A percentile compares a stretch with the other conserved stretches of the same genome.
phyloP scores from a whole-genome alignment of 306 rosid species.

The Astragalus glycyphyllos region DNA sequence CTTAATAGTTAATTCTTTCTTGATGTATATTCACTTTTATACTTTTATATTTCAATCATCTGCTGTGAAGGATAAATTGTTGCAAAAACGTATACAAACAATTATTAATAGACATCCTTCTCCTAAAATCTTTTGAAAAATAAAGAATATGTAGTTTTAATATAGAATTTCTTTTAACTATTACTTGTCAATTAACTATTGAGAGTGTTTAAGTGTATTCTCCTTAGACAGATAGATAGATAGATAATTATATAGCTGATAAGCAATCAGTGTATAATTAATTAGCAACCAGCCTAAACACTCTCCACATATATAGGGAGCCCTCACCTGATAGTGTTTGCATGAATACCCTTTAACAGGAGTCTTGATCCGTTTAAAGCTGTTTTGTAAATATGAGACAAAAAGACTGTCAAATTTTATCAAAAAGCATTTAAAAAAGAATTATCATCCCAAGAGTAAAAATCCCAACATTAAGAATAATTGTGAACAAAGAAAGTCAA shows the following conservation, averaged over 20 bases:
- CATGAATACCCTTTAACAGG: slow-evolving; percentile 93
- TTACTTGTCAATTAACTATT: no score
- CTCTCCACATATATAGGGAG: slow-evolving; percentile 34
- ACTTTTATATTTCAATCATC: no score
- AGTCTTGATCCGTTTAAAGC: slow-evolving; percentile 72
- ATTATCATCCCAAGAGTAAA: slow-evolving; percentile 13
- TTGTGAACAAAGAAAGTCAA: slow-evolving; percentile 32
- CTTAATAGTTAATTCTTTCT: no score
- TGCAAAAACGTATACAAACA: no score
- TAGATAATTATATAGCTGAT: background rate
- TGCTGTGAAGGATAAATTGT: no score
- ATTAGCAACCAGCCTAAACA: slow-evolving; percentile 28
- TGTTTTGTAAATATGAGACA: slow-evolving; percentile 53
- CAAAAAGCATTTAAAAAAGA: background rate
- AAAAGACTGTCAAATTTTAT: slow-evolving; percentile 30
- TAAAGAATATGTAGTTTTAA: no score
- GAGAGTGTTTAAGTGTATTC: no score
- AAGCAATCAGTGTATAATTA: slow-evolving; percentile 11
- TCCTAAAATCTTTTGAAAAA: no score
- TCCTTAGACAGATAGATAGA: no score
- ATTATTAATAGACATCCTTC: no score
- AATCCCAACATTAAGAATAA: slow-evolving; percentile 11
- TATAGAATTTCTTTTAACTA: no score
- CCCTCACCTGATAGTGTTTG: slow-evolving; percentile 85
- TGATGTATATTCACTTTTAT: no score